phyloP scores from a whole-genome alignment of 805 yeast species.

The Candida vartiovaarae region DNA sequence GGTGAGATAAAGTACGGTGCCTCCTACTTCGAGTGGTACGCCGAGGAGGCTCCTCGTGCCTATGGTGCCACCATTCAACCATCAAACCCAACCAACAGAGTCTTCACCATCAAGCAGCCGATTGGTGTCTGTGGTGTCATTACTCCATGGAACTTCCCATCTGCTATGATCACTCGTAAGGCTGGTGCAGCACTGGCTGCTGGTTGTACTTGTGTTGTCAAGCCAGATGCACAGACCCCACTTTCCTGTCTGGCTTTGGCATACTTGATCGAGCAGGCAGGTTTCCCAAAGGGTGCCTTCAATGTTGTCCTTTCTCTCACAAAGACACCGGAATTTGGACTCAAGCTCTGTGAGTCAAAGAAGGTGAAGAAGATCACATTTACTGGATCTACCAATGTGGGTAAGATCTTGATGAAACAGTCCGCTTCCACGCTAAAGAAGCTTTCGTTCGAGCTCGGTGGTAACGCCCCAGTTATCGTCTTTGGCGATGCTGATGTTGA shows the following conservation, averaged over 20 bases:
- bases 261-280: constrained; percentile 48
- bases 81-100: constrained; percentile 41
- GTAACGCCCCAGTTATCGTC: constrained; percentile 59
- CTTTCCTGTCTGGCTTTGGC: constrained; percentile 52
- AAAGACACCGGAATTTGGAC: constrained; percentile 46
- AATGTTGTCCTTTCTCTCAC: constrained; percentile 45
- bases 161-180: constrained; percentile 61
- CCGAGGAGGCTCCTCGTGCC: constrained; percentile 54
- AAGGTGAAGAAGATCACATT: constrained; percentile 50
- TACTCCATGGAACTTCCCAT: constrained; percentile 65
- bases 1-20: constrained; percentile 58
- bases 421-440: constrained; percentile 52
- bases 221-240: constrained; percentile 60
- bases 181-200: constrained; percentile 61
- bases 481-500: constrained; percentile 56
- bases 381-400: constrained; percentile 60
- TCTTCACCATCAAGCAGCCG: constrained; percentile 42
- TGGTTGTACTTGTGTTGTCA: constrained; percentile 54
- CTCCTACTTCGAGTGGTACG: constrained; percentile 83
- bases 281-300: constrained; percentile 52
- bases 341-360: constrained; percentile 40
- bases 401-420: constrained; percentile 52
- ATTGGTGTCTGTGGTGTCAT: constrained; percentile 59
- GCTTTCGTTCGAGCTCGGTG: constrained; percentile 58
- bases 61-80: constrained; percentile 56